Percentiles rank a stretch among this genome's conserved stretches.
Conservation (phyloP, 2,329 filamentous ascomycete species). For the Xylaria polymorpha region DNA sequence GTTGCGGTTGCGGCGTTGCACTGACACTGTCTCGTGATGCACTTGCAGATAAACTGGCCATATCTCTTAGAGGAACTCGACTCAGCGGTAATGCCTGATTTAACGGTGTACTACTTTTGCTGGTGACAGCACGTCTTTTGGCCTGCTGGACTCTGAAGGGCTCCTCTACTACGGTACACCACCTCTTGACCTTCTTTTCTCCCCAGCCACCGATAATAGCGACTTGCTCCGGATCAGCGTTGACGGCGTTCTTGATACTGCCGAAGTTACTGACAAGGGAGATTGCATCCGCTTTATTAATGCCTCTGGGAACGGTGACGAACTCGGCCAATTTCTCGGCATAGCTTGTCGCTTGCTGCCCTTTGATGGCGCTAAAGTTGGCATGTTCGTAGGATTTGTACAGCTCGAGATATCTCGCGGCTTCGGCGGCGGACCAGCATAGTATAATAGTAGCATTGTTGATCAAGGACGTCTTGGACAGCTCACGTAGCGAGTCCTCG, state of each 20-base stretch:
- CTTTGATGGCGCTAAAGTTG: conserved; percentile 81
- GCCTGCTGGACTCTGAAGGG: conserved; percentile 83
- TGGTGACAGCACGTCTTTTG: conserved; percentile 55
- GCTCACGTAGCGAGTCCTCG: conserved; percentile 86
- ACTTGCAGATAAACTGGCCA: conserved; percentile 48
- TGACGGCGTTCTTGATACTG: conserved; percentile 85
- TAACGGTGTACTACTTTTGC: conserved; percentile 45
- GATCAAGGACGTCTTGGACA: conserved; percentile 91
- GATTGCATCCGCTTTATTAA: conserved; percentile 96
- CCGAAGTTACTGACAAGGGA: conserved; percentile 93
- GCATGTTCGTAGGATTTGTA: conserved; percentile 96
- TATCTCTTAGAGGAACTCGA: conserved; percentile 56
- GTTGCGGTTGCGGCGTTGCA: conserved; percentile 40
- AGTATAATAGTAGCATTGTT: conserved; percentile 93
- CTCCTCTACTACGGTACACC: conserved; percentile 84
- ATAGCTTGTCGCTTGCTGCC: conserved; percentile 85
- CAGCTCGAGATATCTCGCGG: conserved; percentile 90
- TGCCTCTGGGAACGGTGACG: conserved; percentile 85
- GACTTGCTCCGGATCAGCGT: conserved; percentile 87
- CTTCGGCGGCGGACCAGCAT: conserved; percentile 94
- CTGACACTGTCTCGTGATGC: conserved; percentile 43
- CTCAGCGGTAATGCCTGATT: conserved; percentile 57
- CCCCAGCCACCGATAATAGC: conserved; percentile 91
- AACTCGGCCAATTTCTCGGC: conserved; percentile 91
- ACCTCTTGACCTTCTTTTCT: conserved; percentile 90